Evolutionary conservation across 805 yeast species (phyloP).

Genomic region (Metschnikowia gruessii): DNA sequence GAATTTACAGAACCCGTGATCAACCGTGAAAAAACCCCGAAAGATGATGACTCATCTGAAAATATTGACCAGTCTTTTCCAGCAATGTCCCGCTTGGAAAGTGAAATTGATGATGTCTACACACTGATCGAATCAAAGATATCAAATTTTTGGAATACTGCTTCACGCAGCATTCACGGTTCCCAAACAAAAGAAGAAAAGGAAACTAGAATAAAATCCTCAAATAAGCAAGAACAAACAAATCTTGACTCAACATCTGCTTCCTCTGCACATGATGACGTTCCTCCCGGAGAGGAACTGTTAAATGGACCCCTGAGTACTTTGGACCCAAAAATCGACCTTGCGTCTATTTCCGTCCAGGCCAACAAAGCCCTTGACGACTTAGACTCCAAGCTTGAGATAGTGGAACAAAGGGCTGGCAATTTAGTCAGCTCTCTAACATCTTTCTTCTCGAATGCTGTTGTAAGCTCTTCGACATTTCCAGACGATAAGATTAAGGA

Average conservation of each 20-base stretch:
- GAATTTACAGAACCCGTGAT: conserved; percentile 34
- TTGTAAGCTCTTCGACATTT: conserved; percentile 22
- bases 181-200: conserved; percentile 30
- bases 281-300: background rate
- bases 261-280: background rate
- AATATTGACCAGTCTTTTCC: background rate
- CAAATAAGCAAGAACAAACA: conserved; percentile 28
- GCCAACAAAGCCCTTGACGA: conserved; percentile 63
- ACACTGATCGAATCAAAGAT: conserved; percentile 48
- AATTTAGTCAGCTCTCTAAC: conserved; percentile 56
- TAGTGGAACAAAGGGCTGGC: conserved; percentile 67
- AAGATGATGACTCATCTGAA: background rate
- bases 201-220: conserved; percentile 28
- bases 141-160: conserved; percentile 32
- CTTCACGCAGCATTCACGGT: conserved; percentile 31
- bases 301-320: background rate
- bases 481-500: conserved; percentile 12
- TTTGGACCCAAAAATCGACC: conserved; percentile 20
- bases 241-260: background rate
- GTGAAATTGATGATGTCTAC: conserved; percentile 52
- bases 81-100: conserved; percentile 37
- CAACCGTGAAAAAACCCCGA: conserved; percentile 16
- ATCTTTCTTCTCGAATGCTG: conserved; percentile 47
- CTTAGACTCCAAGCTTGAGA: conserved; percentile 67
- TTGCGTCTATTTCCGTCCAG: conserved; percentile 25